Evolutionary conservation across 2,329 filamentous ascomycete species (phyloP), one percentile per base, ranked within the genome.

Genomic region (Didymella lethalis): DNA sequence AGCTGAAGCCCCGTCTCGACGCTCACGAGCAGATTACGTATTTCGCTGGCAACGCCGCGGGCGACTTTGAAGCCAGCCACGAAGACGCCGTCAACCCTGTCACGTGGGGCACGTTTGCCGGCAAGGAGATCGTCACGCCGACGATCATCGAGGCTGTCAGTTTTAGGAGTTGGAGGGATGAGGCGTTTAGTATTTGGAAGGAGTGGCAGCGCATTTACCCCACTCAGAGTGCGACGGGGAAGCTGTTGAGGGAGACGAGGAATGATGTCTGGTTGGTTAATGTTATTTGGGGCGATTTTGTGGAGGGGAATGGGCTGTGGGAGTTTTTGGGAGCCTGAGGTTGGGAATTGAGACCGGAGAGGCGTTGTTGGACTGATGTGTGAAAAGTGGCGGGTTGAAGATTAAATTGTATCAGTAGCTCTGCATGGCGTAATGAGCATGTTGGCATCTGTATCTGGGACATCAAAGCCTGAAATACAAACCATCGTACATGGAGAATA

Each of bases 71-170:
- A 59, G 90, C 90, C 14, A 92, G 77, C 7, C 77, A 81, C 45
- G 78, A 88, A 0, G 86, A 91, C 62, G 77, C 81, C 69, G 94
- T 96, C 29, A 97, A 98, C 72, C 93, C 94, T 0, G 95, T 99
- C 2, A 99, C 95, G 0, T 98, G 94, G 94, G 94, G 94, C 50
- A 92, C 93, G 0, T 98, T 98, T 79, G 90, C 91, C 0, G 92
- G 92, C 41, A 97, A 97, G 79, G 94, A 98, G 78, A 98, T 98
- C 73, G 86, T 96, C 57, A 96, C 93, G 23, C 94, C 94, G 3
- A 98, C 94, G 1, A 98, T 98, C 72, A 96, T 98, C 70, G 94
- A 98, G 76, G 91, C 93, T 67, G 92, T 97, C 50, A 95, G 91
- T 75, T 98, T 98, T 83, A 85, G 88, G 62, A 92, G 93, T 7